Percentiles rank a stretch among this genome's conserved stretches.
Evolutionary conservation across 2,329 filamentous ascomycete genomes (phyloP).

Genomic region (Penicillium sp.): DNA sequence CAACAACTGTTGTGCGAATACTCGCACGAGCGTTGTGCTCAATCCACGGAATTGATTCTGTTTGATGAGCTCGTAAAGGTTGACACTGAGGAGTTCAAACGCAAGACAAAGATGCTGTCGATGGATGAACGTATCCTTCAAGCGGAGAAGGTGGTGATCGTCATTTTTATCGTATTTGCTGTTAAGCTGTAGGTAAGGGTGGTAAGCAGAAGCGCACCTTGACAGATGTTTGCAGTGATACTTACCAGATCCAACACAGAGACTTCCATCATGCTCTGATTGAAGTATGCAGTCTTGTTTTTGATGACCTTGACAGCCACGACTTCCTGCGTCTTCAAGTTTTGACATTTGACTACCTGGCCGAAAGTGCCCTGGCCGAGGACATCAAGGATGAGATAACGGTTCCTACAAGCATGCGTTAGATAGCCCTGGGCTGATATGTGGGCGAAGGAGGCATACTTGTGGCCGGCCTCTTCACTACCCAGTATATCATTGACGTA

Average conservation of each 20-base stretch:
- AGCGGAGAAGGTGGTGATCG: conserved; percentile 87
- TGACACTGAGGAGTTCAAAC: conserved; percentile 94
- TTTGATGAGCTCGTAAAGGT: conserved; percentile 97
- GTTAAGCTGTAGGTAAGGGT: conserved; percentile 65
- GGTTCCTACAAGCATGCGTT: conserved; percentile 59
- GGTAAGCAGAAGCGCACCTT: neutral
- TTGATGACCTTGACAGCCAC: conserved; percentile 99
- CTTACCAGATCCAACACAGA: conserved; percentile 89
- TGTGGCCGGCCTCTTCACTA: conserved; percentile 96
- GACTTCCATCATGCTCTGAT: conserved; percentile 99
- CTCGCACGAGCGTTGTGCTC: conserved; percentile 92
- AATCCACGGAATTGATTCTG: conserved; percentile 98
- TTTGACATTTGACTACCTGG: conserved; percentile 98
- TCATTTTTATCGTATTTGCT: conserved; percentile 99
- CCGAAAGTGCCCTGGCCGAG: conserved; percentile 96
- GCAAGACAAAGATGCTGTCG: conserved; percentile 94
- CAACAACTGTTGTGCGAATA: conserved; percentile 94
- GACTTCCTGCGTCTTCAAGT: conserved; percentile 95
- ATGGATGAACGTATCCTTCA: conserved; percentile 98
- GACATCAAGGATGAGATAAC: conserved; percentile 95
- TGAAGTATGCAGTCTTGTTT: conserved; percentile 98
- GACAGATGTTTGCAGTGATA: conserved; percentile 2
- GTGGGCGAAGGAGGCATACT: conserved; percentile 55
- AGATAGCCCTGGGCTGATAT: conserved; percentile 12
- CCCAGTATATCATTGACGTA: conserved; percentile 98